Evolutionary conservation across 2,329 filamentous ascomycete genomes (phyloP), one percentile per base, ranked within the genome.

Genomic region (Neofusicoccum sp.): DNA sequence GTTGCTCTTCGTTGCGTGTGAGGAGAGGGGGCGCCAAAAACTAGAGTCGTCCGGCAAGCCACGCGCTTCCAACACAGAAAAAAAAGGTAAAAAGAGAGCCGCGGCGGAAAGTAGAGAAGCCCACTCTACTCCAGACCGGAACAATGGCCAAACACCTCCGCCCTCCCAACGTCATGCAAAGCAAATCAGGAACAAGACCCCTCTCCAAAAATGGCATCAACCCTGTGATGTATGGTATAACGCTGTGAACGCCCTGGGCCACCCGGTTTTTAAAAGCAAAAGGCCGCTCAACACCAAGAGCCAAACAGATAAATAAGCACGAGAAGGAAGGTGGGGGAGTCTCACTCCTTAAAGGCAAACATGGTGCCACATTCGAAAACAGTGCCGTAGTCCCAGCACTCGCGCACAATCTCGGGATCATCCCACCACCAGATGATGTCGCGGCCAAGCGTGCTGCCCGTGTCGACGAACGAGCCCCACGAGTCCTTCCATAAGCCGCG

Each of bases 381-480:
- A 3, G 74, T 76, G 33, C 69, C 63, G 44, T 63, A 66, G 57
- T 74, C 65, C 30, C 70, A 61, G 58, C 74, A 76, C 63, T 76
- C 74, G 16, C 69, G 64, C 51, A 73, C 63, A 11, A 76, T 71
- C 16, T 71, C 70, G 12, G 70, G 67, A 45, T 75, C 70, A 53
- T 75, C 73, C 74, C 74, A 76, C 72, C 73, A 76, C 72, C 72
- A 76, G n/a, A 43, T 43, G 6, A 57, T 34, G 53, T 45, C 41
- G 30, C 24, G 40, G 11, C 53, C 40, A 3, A 44, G 5, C 4
- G 53, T 45, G 5, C 28, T 16, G 26, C 65, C 59, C 30, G 71
- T 69, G 20, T 72, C 67, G 8, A 76, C 72, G 51, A 72, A 75
- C 2, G 58, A 38, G 24, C 74, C 74, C 74, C 74, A 76, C 1